A percentile compares a stretch with the other conserved stretches of the same genome.
phyloP scores from a whole-genome alignment of 2,329 filamentous ascomycete species.

The Xylariaceae sp. region DNA sequence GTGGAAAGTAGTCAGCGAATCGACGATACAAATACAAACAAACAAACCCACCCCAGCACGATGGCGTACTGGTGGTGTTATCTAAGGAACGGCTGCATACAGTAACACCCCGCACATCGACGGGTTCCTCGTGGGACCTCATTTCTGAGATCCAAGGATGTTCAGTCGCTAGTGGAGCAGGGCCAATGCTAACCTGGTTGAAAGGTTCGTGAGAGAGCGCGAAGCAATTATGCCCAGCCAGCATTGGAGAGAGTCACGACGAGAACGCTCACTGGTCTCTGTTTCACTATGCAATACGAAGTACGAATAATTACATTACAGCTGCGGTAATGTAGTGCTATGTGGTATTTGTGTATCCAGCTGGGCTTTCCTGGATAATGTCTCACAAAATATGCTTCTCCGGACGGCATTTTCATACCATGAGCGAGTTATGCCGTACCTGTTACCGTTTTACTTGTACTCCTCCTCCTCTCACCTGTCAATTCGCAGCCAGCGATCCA shows the following conservation, averaged over 20 bases:
- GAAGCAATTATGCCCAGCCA: neutral
- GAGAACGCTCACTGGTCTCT: neutral
- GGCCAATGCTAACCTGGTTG: slow-evolving; percentile 8
- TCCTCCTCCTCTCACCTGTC: neutral
- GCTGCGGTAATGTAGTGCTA: neutral
- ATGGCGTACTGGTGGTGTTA: neutral
- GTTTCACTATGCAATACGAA: neutral
- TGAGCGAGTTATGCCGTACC: no score
- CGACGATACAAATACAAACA: neutral
- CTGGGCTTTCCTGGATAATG: neutral
- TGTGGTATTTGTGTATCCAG: neutral
- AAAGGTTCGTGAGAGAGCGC: neutral
- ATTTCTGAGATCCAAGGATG: slow-evolving; percentile 3
- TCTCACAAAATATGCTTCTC: neutral
- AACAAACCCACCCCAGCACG: neutral
- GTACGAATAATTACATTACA: neutral
- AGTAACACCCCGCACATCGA: slow-evolving; percentile 9
- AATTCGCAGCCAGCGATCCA: neutral
- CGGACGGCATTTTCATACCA: no score
- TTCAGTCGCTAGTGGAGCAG: slow-evolving; percentile 1
- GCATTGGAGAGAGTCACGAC: neutral
- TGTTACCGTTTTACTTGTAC: no score
- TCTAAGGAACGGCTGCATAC: slow-evolving; percentile 5
- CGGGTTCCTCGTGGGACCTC: slow-evolving; percentile 5
- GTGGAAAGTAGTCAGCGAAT: neutral